Evolutionary conservation across 2,329 filamentous ascomycete species (phyloP).

Genomic region (Alternaria gaisen): DNA sequence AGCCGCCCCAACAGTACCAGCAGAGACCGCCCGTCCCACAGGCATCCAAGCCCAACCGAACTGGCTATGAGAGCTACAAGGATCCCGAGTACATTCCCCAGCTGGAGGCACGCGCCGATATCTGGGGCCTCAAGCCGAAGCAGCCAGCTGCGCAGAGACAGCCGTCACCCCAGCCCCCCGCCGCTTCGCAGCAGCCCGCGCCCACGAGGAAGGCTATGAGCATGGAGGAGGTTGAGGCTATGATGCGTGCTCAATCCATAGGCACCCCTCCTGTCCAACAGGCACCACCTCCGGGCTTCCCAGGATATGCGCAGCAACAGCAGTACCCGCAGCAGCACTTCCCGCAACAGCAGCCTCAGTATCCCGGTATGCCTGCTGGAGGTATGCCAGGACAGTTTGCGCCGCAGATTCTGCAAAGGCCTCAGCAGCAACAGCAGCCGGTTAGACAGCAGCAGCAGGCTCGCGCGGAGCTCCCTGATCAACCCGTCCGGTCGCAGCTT

Average conservation of each 20-base stretch:
- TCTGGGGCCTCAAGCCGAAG: conserved; percentile 83
- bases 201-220: conserved; percentile 83
- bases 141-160: conserved; percentile 53
- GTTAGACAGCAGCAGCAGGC: conserved; percentile 51
- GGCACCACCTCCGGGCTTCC: conserved; percentile 27
- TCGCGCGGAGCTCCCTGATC: conserved; percentile 56
- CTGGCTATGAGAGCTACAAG: conserved; percentile 91
- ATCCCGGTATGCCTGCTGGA: conserved; percentile 39
- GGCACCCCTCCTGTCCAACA: conserved; percentile 45
- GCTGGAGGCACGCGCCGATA: conserved; percentile 88
- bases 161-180: conserved; percentile 33
- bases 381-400: conserved; percentile 56
- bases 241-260: conserved; percentile 78
- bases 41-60: conserved; percentile 69
- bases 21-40: conserved; percentile 56
- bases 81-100: conserved; percentile 86
- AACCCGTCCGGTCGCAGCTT: conserved; percentile 39
- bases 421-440: conserved; percentile 52
- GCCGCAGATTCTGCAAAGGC: conserved; percentile 60
- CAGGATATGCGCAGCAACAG: conserved; percentile 23
- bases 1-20: conserved; percentile 16
- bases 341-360: conserved; percentile 40
- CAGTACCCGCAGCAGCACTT: conserved; percentile 29
- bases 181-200: conserved; percentile 30
- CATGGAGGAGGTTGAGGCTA: conserved; percentile 94